Evolutionary conservation across 768 basidiomycete species (phyloP).

Genomic region (Phaeotremella skinneri): DNA sequence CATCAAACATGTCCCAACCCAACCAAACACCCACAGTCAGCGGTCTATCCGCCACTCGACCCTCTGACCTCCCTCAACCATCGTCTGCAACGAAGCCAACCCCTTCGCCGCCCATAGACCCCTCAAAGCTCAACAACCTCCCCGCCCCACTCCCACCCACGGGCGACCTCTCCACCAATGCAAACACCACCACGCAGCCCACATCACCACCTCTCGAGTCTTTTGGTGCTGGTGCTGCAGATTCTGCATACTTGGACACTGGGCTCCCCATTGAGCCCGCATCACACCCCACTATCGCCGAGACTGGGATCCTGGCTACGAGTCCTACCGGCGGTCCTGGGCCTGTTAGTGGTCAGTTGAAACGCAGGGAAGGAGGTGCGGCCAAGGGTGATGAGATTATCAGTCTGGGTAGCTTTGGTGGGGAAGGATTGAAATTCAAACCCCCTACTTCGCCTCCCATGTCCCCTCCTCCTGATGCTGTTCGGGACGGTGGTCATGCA

Average conservation of each 20-base stretch:
- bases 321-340: slow-evolving; percentile 27
- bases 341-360: slow-evolving; percentile 35
- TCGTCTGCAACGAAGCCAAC: neutral
- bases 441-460: slow-evolving; percentile 15
- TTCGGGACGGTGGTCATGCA: neutral
- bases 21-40: no score
- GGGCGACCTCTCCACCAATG: slow-evolving; percentile 15
- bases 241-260: slow-evolving; percentile 38
- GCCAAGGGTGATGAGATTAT: slow-evolving; percentile 27
- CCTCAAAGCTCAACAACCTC: slow-evolving; percentile 38
- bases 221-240: neutral
- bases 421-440: slow-evolving; percentile 38
- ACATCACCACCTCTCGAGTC: neutral
- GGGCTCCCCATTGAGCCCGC: slow-evolving; percentile 14
- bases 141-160: slow-evolving; percentile 32
- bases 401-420: slow-evolving; percentile 42
- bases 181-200: neutral
- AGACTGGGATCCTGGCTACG: slow-evolving; percentile 24
- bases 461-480: neutral
- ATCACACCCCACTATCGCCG: slow-evolving; percentile 31
- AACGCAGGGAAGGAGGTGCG: slow-evolving; percentile 23
- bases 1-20: no score
- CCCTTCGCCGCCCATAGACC: slow-evolving; percentile 40
- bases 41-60: neutral
- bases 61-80: neutral